Conservation (phyloP, 768 basidiomycete genomes). For the Suillus spraguei region DNA sequence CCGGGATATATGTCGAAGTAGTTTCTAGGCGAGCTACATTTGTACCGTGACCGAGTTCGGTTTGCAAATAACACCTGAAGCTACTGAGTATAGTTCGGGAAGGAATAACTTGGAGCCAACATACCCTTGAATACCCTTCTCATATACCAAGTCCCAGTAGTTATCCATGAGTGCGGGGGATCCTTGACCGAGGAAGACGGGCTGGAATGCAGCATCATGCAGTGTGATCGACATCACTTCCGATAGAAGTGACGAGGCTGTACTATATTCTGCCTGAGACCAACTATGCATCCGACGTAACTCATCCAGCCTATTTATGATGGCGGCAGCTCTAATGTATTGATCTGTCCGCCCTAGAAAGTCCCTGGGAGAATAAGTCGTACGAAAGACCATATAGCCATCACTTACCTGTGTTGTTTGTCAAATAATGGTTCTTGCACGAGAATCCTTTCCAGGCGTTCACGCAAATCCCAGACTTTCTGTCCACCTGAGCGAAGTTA, state of each 20-base stretch:
- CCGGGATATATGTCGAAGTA: constrained; percentile 72
- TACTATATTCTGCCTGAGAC: constrained; percentile 47
- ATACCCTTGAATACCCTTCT: constrained; percentile 61
- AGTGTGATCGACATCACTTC: constrained; percentile 53
- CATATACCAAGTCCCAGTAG: constrained; percentile 50
- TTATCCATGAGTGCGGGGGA: constrained; percentile 53
- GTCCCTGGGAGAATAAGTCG: constrained; percentile 38
- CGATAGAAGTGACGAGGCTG: constrained; percentile 52
- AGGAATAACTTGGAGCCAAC: background rate
- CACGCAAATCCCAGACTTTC: constrained; percentile 50
- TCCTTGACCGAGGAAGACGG: constrained; percentile 66
- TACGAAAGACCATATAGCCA: background rate
- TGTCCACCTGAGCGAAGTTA: constrained; percentile 44
- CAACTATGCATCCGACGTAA: constrained; percentile 56
- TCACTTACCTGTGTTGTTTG: constrained; percentile 53
- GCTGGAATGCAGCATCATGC: constrained; percentile 57
- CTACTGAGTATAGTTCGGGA: background rate
- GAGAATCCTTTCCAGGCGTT: constrained; percentile 47
- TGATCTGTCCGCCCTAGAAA: constrained; percentile 61
- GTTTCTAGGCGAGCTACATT: constrained; percentile 73
- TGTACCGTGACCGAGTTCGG: constrained; percentile 78
- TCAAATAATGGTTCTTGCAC: constrained; percentile 60
- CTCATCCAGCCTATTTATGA: constrained; percentile 61
- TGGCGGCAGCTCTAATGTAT: constrained; percentile 54
- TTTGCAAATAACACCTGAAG: constrained; percentile 71